phyloP scores from a whole-genome alignment of 2,329 filamentous ascomycete genomes.

The Apiospora kogelbergensis region DNA sequence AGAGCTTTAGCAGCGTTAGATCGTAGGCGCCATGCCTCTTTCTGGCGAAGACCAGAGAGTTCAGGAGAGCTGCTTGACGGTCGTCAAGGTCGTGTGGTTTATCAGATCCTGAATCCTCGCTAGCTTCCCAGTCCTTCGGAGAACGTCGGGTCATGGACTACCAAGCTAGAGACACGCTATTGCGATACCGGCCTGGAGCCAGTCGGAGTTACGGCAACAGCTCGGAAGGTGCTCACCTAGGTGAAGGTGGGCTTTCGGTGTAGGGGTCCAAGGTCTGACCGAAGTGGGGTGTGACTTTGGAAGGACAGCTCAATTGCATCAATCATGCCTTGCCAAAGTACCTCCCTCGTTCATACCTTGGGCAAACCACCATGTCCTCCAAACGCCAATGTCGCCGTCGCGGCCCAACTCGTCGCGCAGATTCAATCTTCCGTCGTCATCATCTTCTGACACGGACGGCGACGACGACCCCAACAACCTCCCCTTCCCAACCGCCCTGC shows the following conservation, averaged over 20 bases:
- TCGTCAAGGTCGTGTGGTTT: background rate
- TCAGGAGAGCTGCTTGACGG: background rate
- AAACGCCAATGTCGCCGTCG: slow-evolving; percentile 28
- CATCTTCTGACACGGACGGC: slow-evolving; percentile 30
- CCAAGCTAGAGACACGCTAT: background rate
- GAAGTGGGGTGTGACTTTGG: background rate
- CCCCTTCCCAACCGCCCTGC: slow-evolving; percentile 84
- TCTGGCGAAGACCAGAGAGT: background rate
- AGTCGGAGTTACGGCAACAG: background rate
- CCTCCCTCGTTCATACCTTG: background rate
- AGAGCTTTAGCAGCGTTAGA: background rate
- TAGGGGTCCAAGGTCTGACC: background rate
- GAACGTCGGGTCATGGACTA: background rate
- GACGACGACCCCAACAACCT: slow-evolving; percentile 67
- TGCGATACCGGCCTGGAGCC: background rate
- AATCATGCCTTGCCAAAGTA: background rate
- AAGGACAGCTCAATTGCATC: background rate
- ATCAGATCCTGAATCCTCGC: background rate
- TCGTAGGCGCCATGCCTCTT: background rate
- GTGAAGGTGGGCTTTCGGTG: background rate
- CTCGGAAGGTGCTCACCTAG: background rate
- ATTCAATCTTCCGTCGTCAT: slow-evolving; percentile 43
- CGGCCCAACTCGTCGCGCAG: slow-evolving; percentile 32
- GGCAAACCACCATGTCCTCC: slow-evolving; percentile 22
- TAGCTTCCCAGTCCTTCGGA: background rate